A percentile compares a stretch with the other conserved stretches of the same genome.
Conservation (phyloP, 2,329 filamentous ascomycete species). For the Ceratocystis variospora region DNA sequence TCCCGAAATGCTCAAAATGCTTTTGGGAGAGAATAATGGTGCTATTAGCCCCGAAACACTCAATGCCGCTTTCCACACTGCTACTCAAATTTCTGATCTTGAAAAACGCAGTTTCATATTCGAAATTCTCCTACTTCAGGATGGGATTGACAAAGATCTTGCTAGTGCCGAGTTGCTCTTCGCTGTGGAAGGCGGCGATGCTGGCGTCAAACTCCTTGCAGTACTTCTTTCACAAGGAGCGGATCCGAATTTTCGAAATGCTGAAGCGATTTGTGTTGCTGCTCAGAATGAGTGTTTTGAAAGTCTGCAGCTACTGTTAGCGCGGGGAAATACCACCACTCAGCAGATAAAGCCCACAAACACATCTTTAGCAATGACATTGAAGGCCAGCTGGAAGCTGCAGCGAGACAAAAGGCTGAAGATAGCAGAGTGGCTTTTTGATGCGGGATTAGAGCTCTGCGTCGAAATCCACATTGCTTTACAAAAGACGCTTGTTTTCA, state of each 20-base stretch:
- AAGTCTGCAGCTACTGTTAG: slow-evolving; percentile 39
- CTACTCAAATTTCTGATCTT: slow-evolving; percentile 39
- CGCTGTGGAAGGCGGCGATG: slow-evolving; percentile 38
- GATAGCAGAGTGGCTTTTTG: slow-evolving; percentile 37
- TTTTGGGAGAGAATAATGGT: slow-evolving; percentile 32
- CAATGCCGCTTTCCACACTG: slow-evolving; percentile 40
- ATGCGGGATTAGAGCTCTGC: slow-evolving; percentile 35
- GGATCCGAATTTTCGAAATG: slow-evolving; percentile 40
- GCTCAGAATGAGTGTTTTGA: slow-evolving; percentile 37
- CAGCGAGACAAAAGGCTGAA: slow-evolving; percentile 35
- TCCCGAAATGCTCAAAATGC: slow-evolving; percentile 35
- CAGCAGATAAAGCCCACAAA: slow-evolving; percentile 35
- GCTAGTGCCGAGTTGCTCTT: slow-evolving; percentile 41
- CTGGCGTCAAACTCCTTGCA: slow-evolving; percentile 35
- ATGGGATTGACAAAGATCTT: slow-evolving; percentile 34
- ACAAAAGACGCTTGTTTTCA: slow-evolving; percentile 38
- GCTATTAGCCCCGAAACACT: slow-evolving; percentile 31
- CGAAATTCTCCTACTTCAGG: slow-evolving; percentile 36
- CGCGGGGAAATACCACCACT: slow-evolving; percentile 30
- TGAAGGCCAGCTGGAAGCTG: slow-evolving; percentile 42
- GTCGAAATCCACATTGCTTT: slow-evolving; percentile 40
- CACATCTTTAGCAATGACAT: slow-evolving; percentile 34
- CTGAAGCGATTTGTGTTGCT: slow-evolving; percentile 42
- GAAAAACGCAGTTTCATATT: slow-evolving; percentile 37
- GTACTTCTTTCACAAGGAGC: slow-evolving; percentile 41